phyloP scores from a whole-genome alignment of 2,329 filamentous ascomycete genomes.

The Chaetomiaceae sp. region DNA sequence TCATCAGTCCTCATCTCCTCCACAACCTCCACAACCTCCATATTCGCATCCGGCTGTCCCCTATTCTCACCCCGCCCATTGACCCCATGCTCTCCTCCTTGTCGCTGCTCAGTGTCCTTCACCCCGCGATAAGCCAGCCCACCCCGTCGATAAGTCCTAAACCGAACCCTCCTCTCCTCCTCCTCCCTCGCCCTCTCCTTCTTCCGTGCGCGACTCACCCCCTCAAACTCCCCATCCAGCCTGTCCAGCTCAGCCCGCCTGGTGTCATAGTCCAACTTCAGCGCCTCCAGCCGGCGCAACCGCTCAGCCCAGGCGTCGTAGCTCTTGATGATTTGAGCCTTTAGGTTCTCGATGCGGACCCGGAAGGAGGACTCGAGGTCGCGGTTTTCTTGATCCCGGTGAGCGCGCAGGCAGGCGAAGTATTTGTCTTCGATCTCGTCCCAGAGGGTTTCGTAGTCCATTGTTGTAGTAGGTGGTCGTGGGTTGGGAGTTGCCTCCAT shows the following conservation, averaged over 20 bases:
- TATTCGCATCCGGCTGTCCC: too few species aligned
- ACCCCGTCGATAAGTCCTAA: slow-evolving; percentile 6
- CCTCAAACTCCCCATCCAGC: slow-evolving; percentile 3
- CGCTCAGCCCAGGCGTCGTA: slow-evolving; percentile 28
- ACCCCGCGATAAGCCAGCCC: slow-evolving; percentile 8
- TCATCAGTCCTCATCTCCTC: too few species aligned
- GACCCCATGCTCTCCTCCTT: too few species aligned
- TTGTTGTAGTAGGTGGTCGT: too few species aligned
- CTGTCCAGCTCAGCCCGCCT: not conserved
- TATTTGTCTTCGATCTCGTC: slow-evolving; percentile 36
- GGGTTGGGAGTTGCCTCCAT: too few species aligned
- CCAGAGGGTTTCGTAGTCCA: too few species aligned
- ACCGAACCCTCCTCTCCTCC: slow-evolving; percentile 14
- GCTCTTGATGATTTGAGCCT: slow-evolving; percentile 24
- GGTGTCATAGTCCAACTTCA: slow-evolving; percentile 1
- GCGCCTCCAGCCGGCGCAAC: slow-evolving; percentile 4
- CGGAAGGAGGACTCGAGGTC: slow-evolving; percentile 33
- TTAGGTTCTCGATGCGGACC: slow-evolving; percentile 18
- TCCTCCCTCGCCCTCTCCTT: not conserved
- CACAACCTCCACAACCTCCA: too few species aligned
- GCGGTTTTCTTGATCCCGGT: slow-evolving; percentile 28
- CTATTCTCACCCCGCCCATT: too few species aligned
- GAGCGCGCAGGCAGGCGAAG: slow-evolving; percentile 20
- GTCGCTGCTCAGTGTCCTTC: not conserved
- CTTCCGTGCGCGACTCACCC: not conserved